Evolutionary conservation across 2,329 filamentous ascomycete species (phyloP), one percentile per base, ranked within the genome.

Genomic region (Penicillium decumbens): DNA sequence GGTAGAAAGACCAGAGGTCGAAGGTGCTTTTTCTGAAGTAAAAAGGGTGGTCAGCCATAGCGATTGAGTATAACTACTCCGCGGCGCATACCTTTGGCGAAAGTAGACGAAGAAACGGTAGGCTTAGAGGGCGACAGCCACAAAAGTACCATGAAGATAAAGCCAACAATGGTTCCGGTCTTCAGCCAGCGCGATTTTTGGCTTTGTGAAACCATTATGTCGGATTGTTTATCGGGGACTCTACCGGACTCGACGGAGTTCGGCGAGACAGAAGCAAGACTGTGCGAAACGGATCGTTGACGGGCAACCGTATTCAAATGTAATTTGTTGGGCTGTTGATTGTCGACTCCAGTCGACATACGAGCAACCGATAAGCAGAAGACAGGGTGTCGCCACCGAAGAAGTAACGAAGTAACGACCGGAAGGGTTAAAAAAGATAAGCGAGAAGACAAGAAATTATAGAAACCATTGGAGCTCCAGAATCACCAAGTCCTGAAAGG

Each of bases 121-220:
- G 64, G 50, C 29, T 63, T 66, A 6, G 71, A 71, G 4, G 71
- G 70, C 2, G 79, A 77, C 29, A 79, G 69, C 63, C 83, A 73
- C 57, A 80, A 75, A 60, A 82, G 65, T n/a, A 83, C 67, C 45
- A 84, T 68, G 43, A 84, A 64, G 42, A 85, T 67, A 55, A 82
- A 75, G 45, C 76, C 75, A 53, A 84, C 71, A 52, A 85, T 74
- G 56, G 79, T 80, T 35, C 80, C 81, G 45, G 80, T 80, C 74
- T 83, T 85, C 61, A 85, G 63, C 62, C 78, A 82, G 53, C 81
- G 76, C 45, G 79, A 71, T 65, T 80, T 75, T 69, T 82, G 80
- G 56, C 77, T 80, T 72, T 82, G 80, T 60, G 81, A 53, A 37
- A 53, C 80, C 81, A 84, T 84, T 59, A 72, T 74, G 61, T 69